A percentile compares a stretch with the other conserved stretches of the same genome.
These are phyloP conservation scores for Tulasnella sp. DNA, from an alignment of 768 basidiomycete species.

Conservation along the genomic window DNA sequence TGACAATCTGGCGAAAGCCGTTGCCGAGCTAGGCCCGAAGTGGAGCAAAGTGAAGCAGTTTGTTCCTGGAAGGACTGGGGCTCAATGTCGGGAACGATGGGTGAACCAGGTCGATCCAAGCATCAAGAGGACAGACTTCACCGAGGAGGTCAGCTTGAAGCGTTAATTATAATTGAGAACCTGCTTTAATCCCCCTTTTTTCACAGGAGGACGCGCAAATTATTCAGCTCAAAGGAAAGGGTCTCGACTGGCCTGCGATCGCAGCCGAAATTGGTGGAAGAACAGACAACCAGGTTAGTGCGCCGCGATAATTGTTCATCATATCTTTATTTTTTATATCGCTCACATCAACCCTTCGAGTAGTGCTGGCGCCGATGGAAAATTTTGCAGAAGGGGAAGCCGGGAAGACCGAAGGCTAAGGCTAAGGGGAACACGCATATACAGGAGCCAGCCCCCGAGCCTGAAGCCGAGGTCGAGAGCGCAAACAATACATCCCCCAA, in stretches of 20 bases:
- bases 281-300: constrained; percentile 17
- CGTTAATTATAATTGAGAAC: neutral
- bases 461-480: neutral
- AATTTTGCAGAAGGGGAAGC: constrained; percentile 1
- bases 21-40: neutral
- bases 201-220: constrained; percentile 6
- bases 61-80: constrained; percentile 13
- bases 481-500: neutral
- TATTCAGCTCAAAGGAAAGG: neutral
- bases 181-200: neutral
- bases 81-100: constrained; percentile 26
- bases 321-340: neutral
- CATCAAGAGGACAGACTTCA: constrained; percentile 18
- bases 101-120: constrained; percentile 17
- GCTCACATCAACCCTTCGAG: neutral
- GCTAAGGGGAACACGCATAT: neutral
- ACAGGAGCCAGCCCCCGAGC: neutral
- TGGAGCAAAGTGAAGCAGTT: constrained; percentile 19
- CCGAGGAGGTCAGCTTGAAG: constrained; percentile 5
- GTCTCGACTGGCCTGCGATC: constrained; percentile 8
- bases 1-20: constrained; percentile 41
- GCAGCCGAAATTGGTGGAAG: constrained; percentile 15
- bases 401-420: neutral
- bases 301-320: no score
- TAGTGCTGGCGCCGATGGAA: constrained; percentile 12